Evolutionary conservation across 2,329 filamentous ascomycete species (phyloP).

Genomic region (Verticillium klebahnii): DNA sequence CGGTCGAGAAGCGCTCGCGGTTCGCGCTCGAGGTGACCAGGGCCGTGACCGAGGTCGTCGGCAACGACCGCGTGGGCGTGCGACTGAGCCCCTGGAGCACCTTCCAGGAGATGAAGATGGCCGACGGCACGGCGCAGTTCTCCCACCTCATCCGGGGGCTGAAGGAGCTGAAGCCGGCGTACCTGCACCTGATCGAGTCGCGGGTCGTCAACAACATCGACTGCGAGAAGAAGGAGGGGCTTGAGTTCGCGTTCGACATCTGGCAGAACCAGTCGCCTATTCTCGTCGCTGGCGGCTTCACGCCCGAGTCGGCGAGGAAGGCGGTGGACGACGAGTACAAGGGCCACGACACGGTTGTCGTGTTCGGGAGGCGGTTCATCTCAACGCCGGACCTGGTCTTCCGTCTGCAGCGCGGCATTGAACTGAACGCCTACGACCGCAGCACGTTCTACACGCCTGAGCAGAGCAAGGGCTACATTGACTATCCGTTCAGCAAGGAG

Average conservation of each 20-base stretch:
- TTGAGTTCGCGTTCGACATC: slow-evolving; percentile 27
- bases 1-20: slow-evolving; percentile 47
- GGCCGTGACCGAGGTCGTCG: slow-evolving; percentile 34
- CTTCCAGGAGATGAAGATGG: slow-evolving; percentile 62
- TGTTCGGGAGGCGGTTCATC: slow-evolving; percentile 27
- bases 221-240: slow-evolving; percentile 24
- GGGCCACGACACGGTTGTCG: slow-evolving; percentile 25
- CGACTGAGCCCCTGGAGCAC: slow-evolving; percentile 56
- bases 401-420: slow-evolving; percentile 19
- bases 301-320: slow-evolving; percentile 13
- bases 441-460: slow-evolving; percentile 19
- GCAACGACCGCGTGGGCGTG: slow-evolving; percentile 48
- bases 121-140: slow-evolving; percentile 56
- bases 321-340: slow-evolving; percentile 23
- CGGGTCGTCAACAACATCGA: slow-evolving; percentile 29
- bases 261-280: slow-evolving; percentile 23
- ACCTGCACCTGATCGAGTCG: slow-evolving; percentile 58
- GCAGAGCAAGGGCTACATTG: slow-evolving; percentile 17
- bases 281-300: slow-evolving; percentile 29
- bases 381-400: slow-evolving; percentile 24
- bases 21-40: slow-evolving; percentile 45
- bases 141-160: slow-evolving; percentile 48
- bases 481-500: slow-evolving; percentile 21
- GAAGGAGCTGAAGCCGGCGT: slow-evolving; percentile 49
- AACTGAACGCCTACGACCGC: slow-evolving; percentile 19